phyloP scores from a whole-genome alignment of 768 basidiomycete genomes.

The Psilocybe azurescens region DNA sequence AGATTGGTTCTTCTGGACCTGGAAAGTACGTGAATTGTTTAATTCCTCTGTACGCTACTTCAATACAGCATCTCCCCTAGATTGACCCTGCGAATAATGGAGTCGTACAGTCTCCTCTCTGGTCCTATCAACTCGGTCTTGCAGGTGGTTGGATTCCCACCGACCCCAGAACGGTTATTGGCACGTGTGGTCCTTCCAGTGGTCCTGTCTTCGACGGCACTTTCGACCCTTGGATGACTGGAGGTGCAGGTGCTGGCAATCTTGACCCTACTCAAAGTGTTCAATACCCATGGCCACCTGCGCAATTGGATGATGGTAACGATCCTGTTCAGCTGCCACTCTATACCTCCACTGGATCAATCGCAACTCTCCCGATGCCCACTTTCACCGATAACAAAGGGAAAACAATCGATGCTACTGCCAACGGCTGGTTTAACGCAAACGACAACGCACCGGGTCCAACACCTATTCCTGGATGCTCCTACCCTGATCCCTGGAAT shows the following conservation, averaged over 20 bases:
- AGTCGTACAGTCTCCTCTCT: slow-evolving; percentile 48
- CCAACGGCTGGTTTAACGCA: slow-evolving; percentile 62
- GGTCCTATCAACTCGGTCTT: slow-evolving; percentile 54
- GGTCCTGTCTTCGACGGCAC: slow-evolving; percentile 44
- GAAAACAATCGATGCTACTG: slow-evolving; percentile 41
- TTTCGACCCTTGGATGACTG: slow-evolving; percentile 71
- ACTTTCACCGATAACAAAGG: slow-evolving; percentile 43
- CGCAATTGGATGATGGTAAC: slow-evolving; percentile 43
- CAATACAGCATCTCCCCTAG: slow-evolving; percentile 25
- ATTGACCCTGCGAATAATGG: slow-evolving; percentile 41
- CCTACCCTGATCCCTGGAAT: slow-evolving; percentile 56
- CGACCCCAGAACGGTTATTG: slow-evolving; percentile 58
- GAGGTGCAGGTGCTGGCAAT: slow-evolving; percentile 61
- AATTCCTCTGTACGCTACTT: background rate
- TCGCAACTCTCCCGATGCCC: slow-evolving; percentile 56
- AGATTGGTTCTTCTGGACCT: slow-evolving; percentile 59
- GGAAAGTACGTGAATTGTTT: slow-evolving; percentile 42
- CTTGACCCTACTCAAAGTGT: slow-evolving; percentile 47
- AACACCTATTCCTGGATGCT: slow-evolving; percentile 57
- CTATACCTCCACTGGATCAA: slow-evolving; percentile 72
- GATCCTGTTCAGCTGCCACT: slow-evolving; percentile 57
- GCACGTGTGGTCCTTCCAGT: slow-evolving; percentile 56
- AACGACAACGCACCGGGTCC: slow-evolving; percentile 52
- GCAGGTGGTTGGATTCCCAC: slow-evolving; percentile 53
- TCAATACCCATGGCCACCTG: slow-evolving; percentile 66